A percentile compares a stretch with the other conserved stretches of the same genome.
Evolutionary conservation across 306 rosid genomes (phyloP).

Genomic region (Parietaria judaica): DNA sequence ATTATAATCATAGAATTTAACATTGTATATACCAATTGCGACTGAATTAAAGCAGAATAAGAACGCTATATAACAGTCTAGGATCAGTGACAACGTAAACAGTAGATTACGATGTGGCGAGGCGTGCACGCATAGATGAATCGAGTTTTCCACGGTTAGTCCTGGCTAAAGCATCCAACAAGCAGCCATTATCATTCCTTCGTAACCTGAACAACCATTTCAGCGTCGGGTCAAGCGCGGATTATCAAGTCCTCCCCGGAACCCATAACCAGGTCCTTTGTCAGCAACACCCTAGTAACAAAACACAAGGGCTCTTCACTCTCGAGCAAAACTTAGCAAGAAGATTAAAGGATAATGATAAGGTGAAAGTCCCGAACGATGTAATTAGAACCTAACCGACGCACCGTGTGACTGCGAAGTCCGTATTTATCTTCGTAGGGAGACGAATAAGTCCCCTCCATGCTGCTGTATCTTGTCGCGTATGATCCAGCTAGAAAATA

Average conservation of each 20-base stretch:
- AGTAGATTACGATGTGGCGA: constrained; percentile 31
- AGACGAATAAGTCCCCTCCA: constrained; percentile 43
- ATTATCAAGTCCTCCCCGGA: constrained; percentile 65
- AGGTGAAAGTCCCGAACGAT: background rate
- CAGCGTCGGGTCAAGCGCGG: constrained; percentile 61
- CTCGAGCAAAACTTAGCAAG: background rate
- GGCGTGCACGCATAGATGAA: constrained; percentile 38
- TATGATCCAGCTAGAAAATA: constrained; percentile 54
- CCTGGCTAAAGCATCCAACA: constrained; percentile 21
- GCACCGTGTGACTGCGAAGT: constrained; percentile 54
- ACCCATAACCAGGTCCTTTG: constrained; percentile 51
- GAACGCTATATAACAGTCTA: constrained; percentile 37
- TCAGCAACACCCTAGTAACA: constrained; percentile 52
- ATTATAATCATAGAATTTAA: constrained; percentile 8
- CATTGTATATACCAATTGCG: constrained; percentile 6
- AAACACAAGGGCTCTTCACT: constrained; percentile 12
- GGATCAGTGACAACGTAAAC: constrained; percentile 29
- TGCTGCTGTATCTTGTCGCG: constrained; percentile 49
- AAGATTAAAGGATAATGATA: background rate
- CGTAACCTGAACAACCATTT: constrained; percentile 26
- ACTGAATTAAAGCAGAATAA: constrained; percentile 21
- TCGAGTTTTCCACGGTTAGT: constrained; percentile 29
- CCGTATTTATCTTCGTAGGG: constrained; percentile 67
- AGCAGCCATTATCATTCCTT: constrained; percentile 15
- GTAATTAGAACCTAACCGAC: constrained; percentile 1